Base-by-base conservation (phyloP, 306 rosid species). In the Quercus aquifolioides region DNA sequence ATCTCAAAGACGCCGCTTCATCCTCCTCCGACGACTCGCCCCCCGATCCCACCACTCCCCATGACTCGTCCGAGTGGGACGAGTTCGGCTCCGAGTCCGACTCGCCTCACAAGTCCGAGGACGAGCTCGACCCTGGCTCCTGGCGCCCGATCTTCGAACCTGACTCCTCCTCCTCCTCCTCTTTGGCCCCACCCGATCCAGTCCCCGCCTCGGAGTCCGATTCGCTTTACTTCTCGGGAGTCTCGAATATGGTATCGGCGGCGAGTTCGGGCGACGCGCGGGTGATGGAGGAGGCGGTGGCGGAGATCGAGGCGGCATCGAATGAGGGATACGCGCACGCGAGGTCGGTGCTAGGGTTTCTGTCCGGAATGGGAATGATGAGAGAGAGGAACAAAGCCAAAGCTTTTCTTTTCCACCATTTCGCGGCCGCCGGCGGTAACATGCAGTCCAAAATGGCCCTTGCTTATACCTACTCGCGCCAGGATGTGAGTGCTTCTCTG, bases 391-490 rank as follows among this genome's bases (percentile, higher is more conserved):
- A 84, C 85, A 91, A 91, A 28, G 91, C 80, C 8, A 95, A 88
- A 82, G 88, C 96, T 0, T 90, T 95, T 76, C 55, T 89, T 20
- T 91, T 91, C 63, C 98, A 95, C 73, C 84, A 89, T 79, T 95
- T 95, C 72, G 92, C 99, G 11, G 78, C 96, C 1, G 88, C 90
- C 17, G 89, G 86, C 35, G 99, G 94, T 54, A 93, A 91, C 71
- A 91, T 88, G 96, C 96, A 95, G 74, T 95, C 99, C 31, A 95
- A 90, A 85, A 93, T 95, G 99, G 94, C 98, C 58, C 87, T 95
- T 78, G 99, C 99, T 58, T 95, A 95, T 52, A 87, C 84, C 25
- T 93, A 95, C 87, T 81, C 78, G 14, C 94, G 97, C 80, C 99
- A 95, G 90, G 97, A 95, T 70, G 99, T 95, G 59, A 74, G 91